These are phyloP conservation scores for Aurifilum marmelostoma DNA, from an alignment of 2,329 filamentous ascomycete species.

Conservation along the genomic window DNA sequence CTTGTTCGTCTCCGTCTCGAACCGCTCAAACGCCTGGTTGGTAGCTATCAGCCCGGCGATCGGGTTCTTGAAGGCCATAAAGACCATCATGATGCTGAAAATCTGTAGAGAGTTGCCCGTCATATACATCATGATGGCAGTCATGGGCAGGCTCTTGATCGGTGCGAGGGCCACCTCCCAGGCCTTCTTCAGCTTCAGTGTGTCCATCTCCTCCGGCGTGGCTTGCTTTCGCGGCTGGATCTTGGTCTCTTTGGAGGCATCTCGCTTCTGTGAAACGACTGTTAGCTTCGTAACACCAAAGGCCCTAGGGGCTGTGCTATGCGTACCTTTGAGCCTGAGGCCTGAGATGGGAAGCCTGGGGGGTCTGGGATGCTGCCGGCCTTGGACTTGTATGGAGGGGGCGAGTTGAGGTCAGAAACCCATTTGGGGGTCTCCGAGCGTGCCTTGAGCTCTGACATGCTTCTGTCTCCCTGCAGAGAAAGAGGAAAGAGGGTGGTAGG, in stretches of 20 bases:
- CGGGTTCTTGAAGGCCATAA: conserved; percentile 98
- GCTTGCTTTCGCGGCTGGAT: conserved; percentile 64
- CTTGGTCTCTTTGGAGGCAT: conserved; percentile 51
- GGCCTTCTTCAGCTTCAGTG: conserved; percentile 95
- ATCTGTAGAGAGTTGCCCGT: conserved; percentile 97
- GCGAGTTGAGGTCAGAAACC: conserved; percentile 77
- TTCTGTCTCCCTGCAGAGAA: not conserved
- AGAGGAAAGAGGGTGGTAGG: not conserved
- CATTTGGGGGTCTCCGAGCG: conserved; percentile 65
- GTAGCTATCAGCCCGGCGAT: conserved; percentile 82
- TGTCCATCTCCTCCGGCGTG: conserved; percentile 85
- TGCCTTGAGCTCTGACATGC: conserved; percentile 36
- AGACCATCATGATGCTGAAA: conserved; percentile 99
- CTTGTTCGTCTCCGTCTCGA: conserved; percentile 80
- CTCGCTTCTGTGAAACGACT: conserved; percentile 48
- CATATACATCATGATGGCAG: conserved; percentile 99
- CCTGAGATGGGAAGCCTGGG: conserved; percentile 72
- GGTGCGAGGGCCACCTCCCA: conserved; percentile 96
- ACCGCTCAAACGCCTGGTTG: conserved; percentile 86
- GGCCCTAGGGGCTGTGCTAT: conserved; percentile 22
- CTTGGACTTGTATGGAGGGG: conserved; percentile 68
- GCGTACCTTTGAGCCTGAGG: conserved; percentile 58
- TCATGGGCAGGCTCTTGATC: conserved; percentile 95
- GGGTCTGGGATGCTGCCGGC: conserved; percentile 74
- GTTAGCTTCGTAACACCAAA: not conserved